These are phyloP conservation scores for Gnetum montanum DNA, from an alignment of 75 land plant genomes.

Conservation along the genomic window DNA sequence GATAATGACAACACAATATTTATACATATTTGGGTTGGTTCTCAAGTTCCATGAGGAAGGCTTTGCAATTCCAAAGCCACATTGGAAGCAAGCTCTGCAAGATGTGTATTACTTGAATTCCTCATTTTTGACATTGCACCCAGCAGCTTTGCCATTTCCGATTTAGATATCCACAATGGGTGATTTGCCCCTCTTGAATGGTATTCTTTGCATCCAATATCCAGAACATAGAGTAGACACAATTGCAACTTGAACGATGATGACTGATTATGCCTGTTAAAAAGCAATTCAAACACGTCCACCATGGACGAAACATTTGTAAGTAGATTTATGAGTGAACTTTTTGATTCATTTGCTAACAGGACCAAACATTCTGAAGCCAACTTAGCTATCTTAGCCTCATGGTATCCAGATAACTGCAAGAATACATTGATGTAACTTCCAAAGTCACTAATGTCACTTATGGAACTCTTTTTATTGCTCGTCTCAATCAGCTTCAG, in stretches of 20 bases:
- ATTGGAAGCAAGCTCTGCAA: slow-evolving; percentile 57
- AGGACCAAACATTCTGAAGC: slow-evolving; percentile 86
- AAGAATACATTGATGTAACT: slow-evolving; percentile 60
- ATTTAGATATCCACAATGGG: slow-evolving; percentile 27
- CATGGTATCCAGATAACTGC: slow-evolving; percentile 50
- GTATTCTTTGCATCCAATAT: slow-evolving; percentile 58
- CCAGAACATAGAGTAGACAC: slow-evolving; percentile 59
- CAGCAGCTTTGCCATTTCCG: slow-evolving; percentile 40
- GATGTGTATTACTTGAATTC: slow-evolving; percentile 34
- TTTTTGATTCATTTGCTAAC: slow-evolving; percentile 59
- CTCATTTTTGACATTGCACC: slow-evolving; percentile 38
- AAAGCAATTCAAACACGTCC: slow-evolving; percentile 30
- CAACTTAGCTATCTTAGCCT: slow-evolving; percentile 50
- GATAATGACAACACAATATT: no score
- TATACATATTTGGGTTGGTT: no score
- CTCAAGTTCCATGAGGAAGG: slow-evolving; percentile 45
- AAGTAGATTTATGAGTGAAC: slow-evolving; percentile 53
- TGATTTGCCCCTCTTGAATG: slow-evolving; percentile 20
- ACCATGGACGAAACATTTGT: slow-evolving; percentile 42
- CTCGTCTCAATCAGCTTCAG: slow-evolving; percentile 8
- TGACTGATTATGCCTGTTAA: slow-evolving; percentile 9
- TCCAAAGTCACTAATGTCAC: slow-evolving; percentile 72
- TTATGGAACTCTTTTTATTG: slow-evolving; percentile 26
- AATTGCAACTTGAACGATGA: slow-evolving; percentile 26
- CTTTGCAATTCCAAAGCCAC: slow-evolving; percentile 59